Conservation (phyloP, 305 asterid genomes). For the Euphrasia arctica region DNA sequence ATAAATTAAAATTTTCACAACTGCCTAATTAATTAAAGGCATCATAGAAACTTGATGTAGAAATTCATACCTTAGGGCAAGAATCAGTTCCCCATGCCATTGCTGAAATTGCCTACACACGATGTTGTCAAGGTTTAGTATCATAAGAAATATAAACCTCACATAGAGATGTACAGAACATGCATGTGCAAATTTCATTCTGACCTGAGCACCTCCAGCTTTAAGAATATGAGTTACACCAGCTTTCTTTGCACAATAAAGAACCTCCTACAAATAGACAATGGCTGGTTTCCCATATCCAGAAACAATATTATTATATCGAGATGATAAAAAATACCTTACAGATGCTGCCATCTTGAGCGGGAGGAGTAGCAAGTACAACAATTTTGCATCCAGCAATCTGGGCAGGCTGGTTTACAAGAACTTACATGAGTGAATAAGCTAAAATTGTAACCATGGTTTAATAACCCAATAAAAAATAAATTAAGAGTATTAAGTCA, state of each 20-base stretch:
- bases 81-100: constrained; percentile 99
- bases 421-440: constrained; percentile 25
- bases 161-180: constrained; percentile 2
- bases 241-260: constrained; percentile 95
- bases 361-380: constrained; percentile 94
- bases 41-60: constrained; percentile 14
- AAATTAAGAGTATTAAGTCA: constrained; percentile 28
- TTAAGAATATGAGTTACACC: constrained; percentile 96
- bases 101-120: constrained; percentile 83
- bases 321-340: constrained; percentile 50
- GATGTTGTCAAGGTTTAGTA: constrained; percentile 20
- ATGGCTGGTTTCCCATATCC: constrained; percentile 12
- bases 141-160: constrained; percentile 21
- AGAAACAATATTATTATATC: constrained; percentile 16
- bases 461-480: constrained; percentile 16
- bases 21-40: constrained; percentile 6
- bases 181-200: constrained; percentile 17
- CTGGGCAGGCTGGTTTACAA: constrained; percentile 83
- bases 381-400: constrained; percentile 96
- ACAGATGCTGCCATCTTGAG: constrained; percentile 81
- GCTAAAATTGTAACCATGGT: constrained; percentile 20
- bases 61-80: constrained; percentile 79
- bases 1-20: constrained; percentile 15
- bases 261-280: constrained; percentile 63
- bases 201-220: constrained; percentile 99